Evolutionary conservation across 768 basidiomycete genomes (phyloP).

Genomic region (Gautieria morchelliformis): DNA sequence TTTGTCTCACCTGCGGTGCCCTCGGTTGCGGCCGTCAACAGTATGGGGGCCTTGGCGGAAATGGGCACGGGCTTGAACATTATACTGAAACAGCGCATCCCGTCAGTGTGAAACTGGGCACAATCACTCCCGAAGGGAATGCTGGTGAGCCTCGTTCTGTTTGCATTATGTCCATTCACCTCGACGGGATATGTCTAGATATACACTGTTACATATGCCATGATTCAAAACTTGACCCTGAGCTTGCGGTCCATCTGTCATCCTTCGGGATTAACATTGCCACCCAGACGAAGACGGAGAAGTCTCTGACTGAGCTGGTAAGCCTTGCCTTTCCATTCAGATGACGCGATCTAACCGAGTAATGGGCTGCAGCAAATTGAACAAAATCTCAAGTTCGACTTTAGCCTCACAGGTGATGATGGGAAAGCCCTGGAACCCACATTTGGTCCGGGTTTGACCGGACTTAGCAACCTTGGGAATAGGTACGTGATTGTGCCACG

Average conservation of each 20-base stretch:
- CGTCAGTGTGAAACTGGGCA: slow-evolving; percentile 88
- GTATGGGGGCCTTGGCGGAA: slow-evolving; percentile 72
- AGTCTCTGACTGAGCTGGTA: slow-evolving; percentile 93
- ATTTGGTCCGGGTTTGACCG: slow-evolving; percentile 83
- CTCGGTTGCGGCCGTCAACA: slow-evolving; percentile 86
- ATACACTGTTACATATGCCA: slow-evolving; percentile 91
- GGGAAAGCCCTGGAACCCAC: slow-evolving; percentile 83
- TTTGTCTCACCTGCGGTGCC: slow-evolving; percentile 85
- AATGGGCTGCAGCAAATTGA: slow-evolving; percentile 68
- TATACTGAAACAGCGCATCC: slow-evolving; percentile 64
- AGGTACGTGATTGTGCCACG: slow-evolving; percentile 34
- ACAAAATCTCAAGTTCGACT: slow-evolving; percentile 91
- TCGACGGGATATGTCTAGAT: slow-evolving; percentile 35
- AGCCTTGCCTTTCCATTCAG: slow-evolving; percentile 14
- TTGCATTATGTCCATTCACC: neutral
- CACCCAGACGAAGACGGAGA: slow-evolving; percentile 82
- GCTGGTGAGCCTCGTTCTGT: slow-evolving; percentile 49
- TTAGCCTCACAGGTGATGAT: slow-evolving; percentile 78
- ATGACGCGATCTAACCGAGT: neutral
- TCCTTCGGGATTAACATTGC: slow-evolving; percentile 84
- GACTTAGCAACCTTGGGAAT: slow-evolving; percentile 87
- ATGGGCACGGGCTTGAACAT: slow-evolving; percentile 83
- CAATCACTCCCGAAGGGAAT: slow-evolving; percentile 88
- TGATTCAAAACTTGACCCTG: slow-evolving; percentile 72
- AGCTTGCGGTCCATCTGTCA: slow-evolving; percentile 60